These are phyloP conservation scores for Kwoniella pini DNA, from an alignment of 768 basidiomycete genomes.

Conservation along the genomic window DNA sequence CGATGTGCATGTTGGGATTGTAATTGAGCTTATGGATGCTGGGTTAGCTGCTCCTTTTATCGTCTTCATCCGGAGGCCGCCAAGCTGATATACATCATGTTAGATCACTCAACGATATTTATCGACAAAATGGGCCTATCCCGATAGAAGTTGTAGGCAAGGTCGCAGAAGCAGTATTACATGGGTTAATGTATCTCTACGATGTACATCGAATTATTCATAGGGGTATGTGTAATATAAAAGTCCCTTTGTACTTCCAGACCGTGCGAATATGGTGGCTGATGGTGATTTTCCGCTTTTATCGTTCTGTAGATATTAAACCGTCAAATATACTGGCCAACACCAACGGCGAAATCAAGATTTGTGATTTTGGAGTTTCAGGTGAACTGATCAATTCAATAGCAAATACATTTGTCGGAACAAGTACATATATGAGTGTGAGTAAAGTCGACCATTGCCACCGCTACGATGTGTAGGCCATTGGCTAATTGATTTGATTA, in stretches of 20 bases:
- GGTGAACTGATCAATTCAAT: constrained; percentile 99
- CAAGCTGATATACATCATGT: too few relatives aligned
- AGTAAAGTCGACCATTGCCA: too few relatives aligned
- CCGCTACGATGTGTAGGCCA: too few relatives aligned
- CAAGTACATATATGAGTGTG: constrained; percentile 99
- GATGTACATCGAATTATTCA: constrained; percentile 89
- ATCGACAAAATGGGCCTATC: constrained; percentile 92
- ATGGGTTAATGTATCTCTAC: constrained; percentile 94
- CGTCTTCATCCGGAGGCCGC: too few relatives aligned
- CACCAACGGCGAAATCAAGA: constrained; percentile 93
- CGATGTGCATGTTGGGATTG: constrained; percentile 98
- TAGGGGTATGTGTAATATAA: constrained; percentile 69
- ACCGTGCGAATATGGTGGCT: background rate
- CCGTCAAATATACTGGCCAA: constrained; percentile 97
- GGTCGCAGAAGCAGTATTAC: constrained; percentile 91
- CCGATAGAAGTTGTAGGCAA: constrained; percentile 88
- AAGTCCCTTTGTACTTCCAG: too few relatives aligned
- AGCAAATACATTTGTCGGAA: constrained; percentile 98
- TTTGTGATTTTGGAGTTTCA: constrained; percentile 98
- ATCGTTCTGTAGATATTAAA: constrained; percentile 80
- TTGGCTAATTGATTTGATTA: too few relatives aligned
- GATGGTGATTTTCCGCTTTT: background rate
- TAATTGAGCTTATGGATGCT: constrained; percentile 75
- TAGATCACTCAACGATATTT: constrained; percentile 86
- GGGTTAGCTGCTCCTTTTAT: too few relatives aligned